These are phyloP conservation scores for Ligustrum vulgare DNA, from an alignment of 257 asterid species.

Conservation along the genomic window DNA sequence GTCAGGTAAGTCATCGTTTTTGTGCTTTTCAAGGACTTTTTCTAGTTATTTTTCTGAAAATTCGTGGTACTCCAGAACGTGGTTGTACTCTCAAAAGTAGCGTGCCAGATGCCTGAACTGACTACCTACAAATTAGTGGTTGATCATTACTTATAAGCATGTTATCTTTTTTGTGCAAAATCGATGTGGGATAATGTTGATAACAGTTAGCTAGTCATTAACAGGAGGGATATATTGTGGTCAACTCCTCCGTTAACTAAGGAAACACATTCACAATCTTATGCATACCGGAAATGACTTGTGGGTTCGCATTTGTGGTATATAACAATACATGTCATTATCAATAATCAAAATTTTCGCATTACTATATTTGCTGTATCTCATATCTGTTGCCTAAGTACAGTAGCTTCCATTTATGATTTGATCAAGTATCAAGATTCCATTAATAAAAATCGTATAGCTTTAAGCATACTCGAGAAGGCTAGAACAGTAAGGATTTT, in stretches of 20 bases:
- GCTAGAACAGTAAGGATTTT: too few species aligned
- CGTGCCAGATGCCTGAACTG: not conserved
- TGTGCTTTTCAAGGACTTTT: not conserved
- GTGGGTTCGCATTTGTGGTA: not conserved
- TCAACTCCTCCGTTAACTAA: too few species aligned
- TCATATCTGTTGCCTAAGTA: too few species aligned
- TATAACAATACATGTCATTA: not conserved
- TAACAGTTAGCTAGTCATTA: too few species aligned
- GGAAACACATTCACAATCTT: not conserved
- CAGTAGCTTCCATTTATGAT: too few species aligned
- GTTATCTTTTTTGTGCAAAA: not conserved
- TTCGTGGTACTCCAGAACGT: not conserved
- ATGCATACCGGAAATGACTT: not conserved
- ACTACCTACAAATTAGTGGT: not conserved
- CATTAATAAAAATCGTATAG: too few species aligned
- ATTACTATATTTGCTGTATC: too few species aligned
- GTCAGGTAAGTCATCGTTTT: not conserved
- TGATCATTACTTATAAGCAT: not conserved
- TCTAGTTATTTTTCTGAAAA: too few species aligned
- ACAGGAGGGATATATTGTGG: too few species aligned
- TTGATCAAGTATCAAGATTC: too few species aligned
- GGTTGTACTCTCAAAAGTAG: not conserved
- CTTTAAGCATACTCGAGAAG: too few species aligned
- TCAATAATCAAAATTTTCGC: not conserved
- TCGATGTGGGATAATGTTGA: conserved; percentile 7